Base-by-base conservation (phyloP, 1,139 yeast species). In the Yamadazyma atlantica region DNA sequence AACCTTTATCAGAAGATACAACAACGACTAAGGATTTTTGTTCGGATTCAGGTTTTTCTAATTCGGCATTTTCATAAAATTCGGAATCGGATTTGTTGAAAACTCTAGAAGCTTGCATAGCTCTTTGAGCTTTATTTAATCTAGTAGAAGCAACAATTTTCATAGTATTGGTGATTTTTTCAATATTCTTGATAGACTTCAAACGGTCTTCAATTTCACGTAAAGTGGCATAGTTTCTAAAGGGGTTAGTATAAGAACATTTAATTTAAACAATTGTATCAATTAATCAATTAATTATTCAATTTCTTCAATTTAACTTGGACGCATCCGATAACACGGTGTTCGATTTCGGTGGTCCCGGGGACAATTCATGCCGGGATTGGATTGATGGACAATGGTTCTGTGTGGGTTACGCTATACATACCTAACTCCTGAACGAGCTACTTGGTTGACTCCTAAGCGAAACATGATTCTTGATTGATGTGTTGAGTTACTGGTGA, bases 161-260 rank as follows among this genome's bases (percentile, higher is more conserved):
- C 98, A 92, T 92, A 68, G 98, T 92, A 75, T 92, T 92, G 75
- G 98, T 92, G 73, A 92, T 92, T 78, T 92, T 92, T 74, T 92
- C 97, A 67, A 92, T 92, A 80, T 92, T 92, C 78, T 90, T 92
- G 67, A 92, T 92, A 50, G 97, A 88, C 78, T 92, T 92, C 66
- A 92, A 83, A 78, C 98, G 95, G 69, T 80, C 85, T 77, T 92
- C 98, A 64, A 92, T 94, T 73, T 92, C 98, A 77, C 97, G 90
- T 66, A 92, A 80, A 57, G 98, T 92, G 62, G 98, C 98, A 78
- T 88, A 90, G 77, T 82, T 82, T 85, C 96, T 86, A 40, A 7
- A 35, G 9, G 16, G 13, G 49, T 44, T 44, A 46, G 49, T 45
- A 40, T 15, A 11, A n/a, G n/a, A n/a, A n/a, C n/a, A n/a, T n/a